Evolutionary conservation across 2,329 filamentous ascomycete species (phyloP).

Genomic region (Cadophora sp.): DNA sequence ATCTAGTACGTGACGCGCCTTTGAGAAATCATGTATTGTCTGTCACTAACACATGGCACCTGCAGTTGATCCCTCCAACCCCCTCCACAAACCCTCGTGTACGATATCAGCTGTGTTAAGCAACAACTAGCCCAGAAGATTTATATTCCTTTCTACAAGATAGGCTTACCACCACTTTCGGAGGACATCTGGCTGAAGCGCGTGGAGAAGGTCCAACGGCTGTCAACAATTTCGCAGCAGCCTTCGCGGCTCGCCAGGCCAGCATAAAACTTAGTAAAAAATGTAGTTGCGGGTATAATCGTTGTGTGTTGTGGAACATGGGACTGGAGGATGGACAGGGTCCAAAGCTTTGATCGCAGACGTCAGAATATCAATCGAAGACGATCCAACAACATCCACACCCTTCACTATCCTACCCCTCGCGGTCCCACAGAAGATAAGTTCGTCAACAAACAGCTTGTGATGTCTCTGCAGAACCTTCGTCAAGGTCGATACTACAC

Average conservation of each 20-base stretch:
- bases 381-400: not conserved
- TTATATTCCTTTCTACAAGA: not conserved
- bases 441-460: conserved; percentile 1
- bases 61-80: not conserved
- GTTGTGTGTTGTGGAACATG: not conserved
- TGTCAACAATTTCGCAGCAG: not conserved
- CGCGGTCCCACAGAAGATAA: not conserved
- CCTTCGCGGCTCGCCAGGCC: not conserved
- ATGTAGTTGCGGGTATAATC: not conserved
- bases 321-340: not conserved
- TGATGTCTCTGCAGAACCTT: conserved; percentile 2
- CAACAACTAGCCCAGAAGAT: not conserved
- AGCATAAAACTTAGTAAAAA: not conserved
- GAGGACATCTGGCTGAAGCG: too few relatives aligned
- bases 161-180: not conserved
- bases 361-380: not conserved
- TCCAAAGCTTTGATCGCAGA: not conserved
- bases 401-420: too few relatives aligned
- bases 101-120: not conserved
- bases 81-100: not conserved
- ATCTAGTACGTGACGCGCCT: not conserved
- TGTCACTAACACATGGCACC: too few relatives aligned
- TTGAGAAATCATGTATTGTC: not conserved
- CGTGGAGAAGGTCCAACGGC: too few relatives aligned
- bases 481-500: not conserved